Conservation (phyloP, 176 grass and related monocot genomes). For the Bothriochloa decipiens region DNA sequence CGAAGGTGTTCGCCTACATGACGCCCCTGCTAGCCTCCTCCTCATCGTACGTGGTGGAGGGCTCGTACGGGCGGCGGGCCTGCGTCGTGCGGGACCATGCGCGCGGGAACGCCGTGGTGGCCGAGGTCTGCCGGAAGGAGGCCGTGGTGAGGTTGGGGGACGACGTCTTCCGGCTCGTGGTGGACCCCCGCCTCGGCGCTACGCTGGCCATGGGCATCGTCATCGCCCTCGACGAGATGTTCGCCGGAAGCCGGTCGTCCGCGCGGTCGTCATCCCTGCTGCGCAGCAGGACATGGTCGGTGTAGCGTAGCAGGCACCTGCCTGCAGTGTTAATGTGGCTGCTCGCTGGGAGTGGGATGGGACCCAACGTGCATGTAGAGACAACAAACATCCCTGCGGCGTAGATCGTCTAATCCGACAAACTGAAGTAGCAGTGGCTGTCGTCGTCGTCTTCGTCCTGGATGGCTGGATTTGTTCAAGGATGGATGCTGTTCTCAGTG, state of each 20-base stretch:
- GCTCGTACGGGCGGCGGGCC: conserved; percentile 62
- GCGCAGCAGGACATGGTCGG: conserved; percentile 51
- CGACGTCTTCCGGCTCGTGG: conserved; percentile 70
- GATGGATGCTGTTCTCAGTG: no score
- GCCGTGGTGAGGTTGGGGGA: conserved; percentile 48
- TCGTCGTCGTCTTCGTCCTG: no score
- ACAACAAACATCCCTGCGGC: no score
- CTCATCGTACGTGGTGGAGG: conserved; percentile 52
- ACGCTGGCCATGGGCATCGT: conserved; percentile 72
- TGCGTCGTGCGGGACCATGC: conserved; percentile 51
- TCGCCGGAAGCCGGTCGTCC: conserved; percentile 22
- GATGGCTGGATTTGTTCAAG: no score
- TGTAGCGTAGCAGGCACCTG: conserved; percentile 4
- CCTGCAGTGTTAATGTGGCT: no score
- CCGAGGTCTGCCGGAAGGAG: conserved; percentile 65
- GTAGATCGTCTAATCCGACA: no score
- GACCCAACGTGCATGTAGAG: no score
- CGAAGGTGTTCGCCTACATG: conserved; percentile 41
- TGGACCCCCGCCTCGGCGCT: conserved; percentile 27
- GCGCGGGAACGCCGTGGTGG: conserved; percentile 52
- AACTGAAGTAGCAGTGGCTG: no score
- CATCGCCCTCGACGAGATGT: conserved; percentile 82
- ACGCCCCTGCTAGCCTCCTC: conserved; percentile 14
- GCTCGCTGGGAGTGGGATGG: no score
- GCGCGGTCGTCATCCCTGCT: background rate